Evolutionary conservation across 805 yeast species (phyloP), one percentile per base, ranked within the genome.

Genomic region (Scheffersomyces amazonensis): DNA sequence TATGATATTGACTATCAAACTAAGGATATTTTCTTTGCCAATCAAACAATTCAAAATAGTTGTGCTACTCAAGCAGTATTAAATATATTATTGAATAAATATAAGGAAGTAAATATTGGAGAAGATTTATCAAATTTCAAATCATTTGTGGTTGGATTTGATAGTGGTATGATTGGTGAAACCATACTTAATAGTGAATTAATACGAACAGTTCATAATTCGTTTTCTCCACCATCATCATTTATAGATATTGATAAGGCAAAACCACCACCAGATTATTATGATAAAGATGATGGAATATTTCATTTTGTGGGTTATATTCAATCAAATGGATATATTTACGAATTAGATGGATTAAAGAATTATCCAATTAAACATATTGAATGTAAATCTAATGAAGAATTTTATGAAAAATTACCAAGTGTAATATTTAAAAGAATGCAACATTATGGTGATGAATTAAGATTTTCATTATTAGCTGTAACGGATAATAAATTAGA

Each of bases 1-100:
- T 75, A 68, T 43, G 76, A 71, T 39, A 35, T 24, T 2, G 50
- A 57, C 5, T 63, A 56, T 42, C 56, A 55, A 9, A 52, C 53
- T 0, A 51, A 60, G 13, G 64, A 57, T 8, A 64, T 81, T 1
- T 80, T 77, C 52, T 81, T 81, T 52, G 85, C 86, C 5, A 69
- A 69, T 33, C 87, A 81, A 52, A 75, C 75, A 19, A 77, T 80
- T 37, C 79, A 77, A 48, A 80, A 81, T 49, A 86, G 87, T 3
- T 81, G 87, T 56, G 87, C 83, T n/a, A 81, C 87, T 1, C 84
- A 78, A 49, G 87, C 87, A 0, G 81, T 81, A 16, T 61, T 81
- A 40, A 77, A 80, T 39, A 60, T 80, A 7, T 56, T 81, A 37
- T 48, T 81, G 41, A 62, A 66, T 36, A 42, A 51, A 6, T 22